These are phyloP conservation scores for Emmonsiellopsis sp. DNA, from an alignment of 2,329 filamentous ascomycete genomes.

Conservation along the genomic window DNA sequence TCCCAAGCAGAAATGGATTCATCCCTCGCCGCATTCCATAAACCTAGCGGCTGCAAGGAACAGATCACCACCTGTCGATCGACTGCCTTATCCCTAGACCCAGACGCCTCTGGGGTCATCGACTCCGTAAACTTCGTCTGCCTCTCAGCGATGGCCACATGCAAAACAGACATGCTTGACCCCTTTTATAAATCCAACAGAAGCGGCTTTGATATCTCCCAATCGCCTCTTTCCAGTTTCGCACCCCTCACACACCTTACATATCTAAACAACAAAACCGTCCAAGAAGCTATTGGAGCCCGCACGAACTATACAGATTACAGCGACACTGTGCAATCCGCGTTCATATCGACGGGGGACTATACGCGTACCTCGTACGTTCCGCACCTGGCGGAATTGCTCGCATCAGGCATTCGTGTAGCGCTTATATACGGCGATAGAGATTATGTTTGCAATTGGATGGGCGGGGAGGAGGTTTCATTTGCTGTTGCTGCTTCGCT, in stretches of 20 bases:
- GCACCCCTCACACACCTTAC: slow-evolving; percentile 43
- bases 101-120: slow-evolving; percentile 39
- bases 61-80: slow-evolving; percentile 44
- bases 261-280: slow-evolving; percentile 49
- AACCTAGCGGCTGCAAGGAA: slow-evolving; percentile 46
- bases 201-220: slow-evolving; percentile 51
- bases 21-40: slow-evolving; percentile 37
- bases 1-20: slow-evolving; percentile 39
- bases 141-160: slow-evolving; percentile 36
- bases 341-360: slow-evolving; percentile 49
- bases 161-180: slow-evolving; percentile 48
- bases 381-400: slow-evolving; percentile 49
- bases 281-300: slow-evolving; percentile 51
- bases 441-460: slow-evolving; percentile 48
- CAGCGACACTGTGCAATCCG: slow-evolving; percentile 34
- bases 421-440: slow-evolving; percentile 62
- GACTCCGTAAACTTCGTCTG: slow-evolving; percentile 38
- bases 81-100: slow-evolving; percentile 40
- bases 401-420: slow-evolving; percentile 55
- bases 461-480: slow-evolving; percentile 67
- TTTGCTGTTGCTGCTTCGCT: slow-evolving; percentile 42
- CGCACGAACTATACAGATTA: slow-evolving; percentile 50
- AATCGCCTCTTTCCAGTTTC: slow-evolving; percentile 45
- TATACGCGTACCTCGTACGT: slow-evolving; percentile 56
- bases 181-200: slow-evolving; percentile 39